phyloP scores from a whole-genome alignment of 2,329 filamentous ascomycete species.

The Xylariaceae sp. region DNA sequence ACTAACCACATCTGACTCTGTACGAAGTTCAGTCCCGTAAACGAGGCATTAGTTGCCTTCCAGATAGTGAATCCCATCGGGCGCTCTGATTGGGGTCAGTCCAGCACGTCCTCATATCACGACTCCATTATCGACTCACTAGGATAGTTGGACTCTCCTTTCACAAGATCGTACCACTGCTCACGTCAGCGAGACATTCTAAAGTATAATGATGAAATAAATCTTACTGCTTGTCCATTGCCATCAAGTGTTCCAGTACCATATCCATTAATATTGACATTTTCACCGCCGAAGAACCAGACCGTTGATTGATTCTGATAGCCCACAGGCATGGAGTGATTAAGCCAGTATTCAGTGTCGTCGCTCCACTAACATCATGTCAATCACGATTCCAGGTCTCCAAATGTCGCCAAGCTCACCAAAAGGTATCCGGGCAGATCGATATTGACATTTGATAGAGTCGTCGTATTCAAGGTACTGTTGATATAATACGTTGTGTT shows the following conservation, averaged over 20 bases:
- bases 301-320: slow-evolving; percentile 57
- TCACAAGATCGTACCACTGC: too few relatives aligned
- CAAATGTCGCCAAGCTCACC: too few relatives aligned
- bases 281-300: slow-evolving; percentile 53
- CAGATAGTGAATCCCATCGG: slow-evolving; percentile 52
- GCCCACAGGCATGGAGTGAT: slow-evolving; percentile 47
- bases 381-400: too few relatives aligned
- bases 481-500: slow-evolving; percentile 35
- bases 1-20: slow-evolving; percentile 56
- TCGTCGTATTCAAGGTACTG: slow-evolving; percentile 34
- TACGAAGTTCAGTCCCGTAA: slow-evolving; percentile 49
- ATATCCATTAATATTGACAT: slow-evolving; percentile 48
- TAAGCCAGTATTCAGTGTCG: slow-evolving; percentile 51
- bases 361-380: slow-evolving; percentile 35
- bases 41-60: slow-evolving; percentile 45
- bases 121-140: too few relatives aligned
- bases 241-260: slow-evolving; percentile 55
- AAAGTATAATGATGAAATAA: slow-evolving; percentile 37
- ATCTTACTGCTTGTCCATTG: slow-evolving; percentile 47
- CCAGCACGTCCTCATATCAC: too few relatives aligned
- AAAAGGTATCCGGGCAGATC: slow-evolving; percentile 39
- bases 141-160: too few relatives aligned
- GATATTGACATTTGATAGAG: slow-evolving; percentile 40
- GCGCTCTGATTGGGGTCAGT: slow-evolving; percentile 45
- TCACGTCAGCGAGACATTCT: slow-evolving; percentile 51